Evolutionary conservation across 306 rosid species (phyloP).

Genomic region (Trifolium fragiferum): DNA sequence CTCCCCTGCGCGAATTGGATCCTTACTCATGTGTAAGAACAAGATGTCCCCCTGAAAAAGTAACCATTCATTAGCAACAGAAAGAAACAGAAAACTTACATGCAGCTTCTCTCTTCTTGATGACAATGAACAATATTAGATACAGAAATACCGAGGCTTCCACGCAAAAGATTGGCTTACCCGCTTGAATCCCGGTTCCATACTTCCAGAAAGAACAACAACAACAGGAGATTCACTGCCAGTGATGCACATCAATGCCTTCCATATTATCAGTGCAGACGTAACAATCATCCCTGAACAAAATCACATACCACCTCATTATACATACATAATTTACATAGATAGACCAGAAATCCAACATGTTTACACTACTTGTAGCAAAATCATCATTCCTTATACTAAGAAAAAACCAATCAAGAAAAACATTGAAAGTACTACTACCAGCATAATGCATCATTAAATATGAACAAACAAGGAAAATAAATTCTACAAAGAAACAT

Average conservation of each 20-base stretch:
- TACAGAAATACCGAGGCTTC: conserved; percentile 13
- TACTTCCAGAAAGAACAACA: conserved; percentile 82
- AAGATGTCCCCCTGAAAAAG: conserved; percentile 83
- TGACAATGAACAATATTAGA: neutral
- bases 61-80: conserved; percentile 25
- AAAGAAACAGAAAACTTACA: conserved; percentile 2
- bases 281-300: conserved; percentile 70
- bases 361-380: neutral
- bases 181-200: conserved; percentile 90
- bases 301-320: conserved; percentile 33
- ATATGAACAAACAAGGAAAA: too few species aligned
- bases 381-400: neutral
- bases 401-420: conserved; percentile 22
- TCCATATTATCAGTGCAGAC: conserved; percentile 76
- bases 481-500: too few species aligned
- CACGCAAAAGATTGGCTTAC: conserved; percentile 61
- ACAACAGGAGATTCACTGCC: conserved; percentile 85
- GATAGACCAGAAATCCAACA: conserved; percentile 30
- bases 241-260: conserved; percentile 65
- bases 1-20: conserved; percentile 96
- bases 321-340: neutral
- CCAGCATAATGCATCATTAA: conserved; percentile 25
- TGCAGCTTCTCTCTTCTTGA: conserved; percentile 29
- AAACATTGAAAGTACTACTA: neutral
- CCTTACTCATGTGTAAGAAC: conserved; percentile 89